Percentiles rank a stretch among this genome's conserved stretches.
Conservation (phyloP, 345 rosid species). For the Mallotus nudiflorus region DNA sequence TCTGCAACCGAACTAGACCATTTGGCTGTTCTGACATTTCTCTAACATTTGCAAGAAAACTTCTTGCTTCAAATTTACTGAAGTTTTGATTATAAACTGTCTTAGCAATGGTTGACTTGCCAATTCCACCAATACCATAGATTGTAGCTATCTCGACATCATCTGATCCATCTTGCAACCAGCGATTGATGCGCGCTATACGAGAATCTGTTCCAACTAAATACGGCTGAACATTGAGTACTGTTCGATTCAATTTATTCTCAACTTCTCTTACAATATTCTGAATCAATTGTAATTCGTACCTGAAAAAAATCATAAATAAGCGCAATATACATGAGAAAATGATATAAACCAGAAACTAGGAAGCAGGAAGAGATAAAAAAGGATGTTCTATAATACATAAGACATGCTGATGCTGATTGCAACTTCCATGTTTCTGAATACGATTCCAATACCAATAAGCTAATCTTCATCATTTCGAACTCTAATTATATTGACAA, state of each 20-base stretch:
- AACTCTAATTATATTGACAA: no score
- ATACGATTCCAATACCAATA: no score
- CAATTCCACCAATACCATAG: conserved; percentile 36
- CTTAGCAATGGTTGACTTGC: conserved; percentile 28
- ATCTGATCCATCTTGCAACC: conserved; percentile 28
- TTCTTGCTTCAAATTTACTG: conserved; percentile 20
- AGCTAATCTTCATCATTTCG: no score
- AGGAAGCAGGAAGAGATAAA: no score
- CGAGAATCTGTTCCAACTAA: conserved; percentile 27
- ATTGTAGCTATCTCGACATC: conserved; percentile 21
- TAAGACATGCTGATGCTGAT: no score
- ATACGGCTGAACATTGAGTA: conserved; percentile 20
- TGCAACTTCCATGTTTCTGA: no score
- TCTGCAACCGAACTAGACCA: conserved; percentile 23
- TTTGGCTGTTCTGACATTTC: conserved; percentile 8
- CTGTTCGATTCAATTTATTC: conserved; percentile 8
- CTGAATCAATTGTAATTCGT: conserved; percentile 10
- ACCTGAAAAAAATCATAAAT: conserved; percentile 1
- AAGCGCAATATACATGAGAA: neutral
- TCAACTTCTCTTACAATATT: conserved; percentile 11
- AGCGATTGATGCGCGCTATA: conserved; percentile 4
- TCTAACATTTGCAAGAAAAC: conserved; percentile 34
- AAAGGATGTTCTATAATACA: no score
- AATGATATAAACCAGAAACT: neutral
- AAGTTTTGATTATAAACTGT: conserved; percentile 25